Evolutionary conservation across 208 protist species (phyloP).

Genomic region (Phytomonas francai): DNA sequence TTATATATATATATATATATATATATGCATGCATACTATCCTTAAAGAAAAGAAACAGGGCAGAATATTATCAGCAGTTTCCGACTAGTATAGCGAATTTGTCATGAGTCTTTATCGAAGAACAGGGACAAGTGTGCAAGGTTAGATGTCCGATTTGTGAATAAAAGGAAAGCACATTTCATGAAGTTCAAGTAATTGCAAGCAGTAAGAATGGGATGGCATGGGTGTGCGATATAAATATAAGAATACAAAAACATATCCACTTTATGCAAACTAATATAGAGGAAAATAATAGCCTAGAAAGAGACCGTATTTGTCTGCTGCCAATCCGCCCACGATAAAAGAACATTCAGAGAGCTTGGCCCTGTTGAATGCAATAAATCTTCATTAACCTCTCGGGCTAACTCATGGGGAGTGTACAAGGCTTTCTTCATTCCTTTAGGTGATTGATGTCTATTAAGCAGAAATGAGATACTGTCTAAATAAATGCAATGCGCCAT

Average conservation of each 20-base stretch:
- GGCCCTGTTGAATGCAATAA: constrained; percentile 25
- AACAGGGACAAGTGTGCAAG: neutral
- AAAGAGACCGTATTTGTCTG: neutral
- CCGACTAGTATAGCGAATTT: neutral
- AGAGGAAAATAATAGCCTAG: neutral
- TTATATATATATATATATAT: neutral
- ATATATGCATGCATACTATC: neutral
- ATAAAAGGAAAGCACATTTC: neutral
- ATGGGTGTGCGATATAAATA: neutral
- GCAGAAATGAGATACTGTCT: constrained; percentile 11
- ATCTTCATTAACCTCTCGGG: constrained; percentile 59
- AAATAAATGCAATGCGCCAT: constrained; percentile 27
- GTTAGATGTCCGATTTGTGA: neutral
- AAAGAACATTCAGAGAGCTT: constrained; percentile 52
- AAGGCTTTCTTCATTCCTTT: neutral
- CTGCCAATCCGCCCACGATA: constrained; percentile 65
- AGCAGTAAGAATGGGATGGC: neutral
- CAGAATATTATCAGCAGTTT: neutral
- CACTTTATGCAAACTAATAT: too few species aligned
- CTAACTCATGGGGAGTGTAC: constrained; percentile 18
- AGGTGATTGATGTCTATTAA: constrained; percentile 6
- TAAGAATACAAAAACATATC: too few species aligned
- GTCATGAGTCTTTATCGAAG: neutral
- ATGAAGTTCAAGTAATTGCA: neutral
- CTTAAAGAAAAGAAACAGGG: neutral